phyloP scores from a whole-genome alignment of 495 filamentous ascomycete species.

The Halenospora varia region DNA sequence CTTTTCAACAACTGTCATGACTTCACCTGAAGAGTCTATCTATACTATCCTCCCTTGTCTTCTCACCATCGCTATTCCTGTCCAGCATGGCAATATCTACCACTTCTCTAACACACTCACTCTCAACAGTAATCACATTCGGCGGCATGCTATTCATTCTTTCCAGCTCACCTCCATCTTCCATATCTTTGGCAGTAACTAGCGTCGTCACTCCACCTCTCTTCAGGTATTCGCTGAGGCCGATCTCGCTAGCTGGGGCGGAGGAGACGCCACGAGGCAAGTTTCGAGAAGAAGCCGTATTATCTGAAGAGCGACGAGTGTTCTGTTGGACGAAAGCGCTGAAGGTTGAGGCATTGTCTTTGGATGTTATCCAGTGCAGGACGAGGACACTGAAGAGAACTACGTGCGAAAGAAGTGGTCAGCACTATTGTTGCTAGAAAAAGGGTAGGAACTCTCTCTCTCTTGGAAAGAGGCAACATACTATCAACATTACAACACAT shows the following conservation, averaged over 20 bases:
- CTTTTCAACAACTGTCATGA: too few relatives aligned
- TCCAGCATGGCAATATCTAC: not conserved
- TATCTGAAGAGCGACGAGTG: not conserved
- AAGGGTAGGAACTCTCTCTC: not conserved
- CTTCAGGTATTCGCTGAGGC: not conserved
- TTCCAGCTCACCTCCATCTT: not conserved
- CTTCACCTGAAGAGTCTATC: too few relatives aligned
- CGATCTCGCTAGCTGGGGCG: not conserved
- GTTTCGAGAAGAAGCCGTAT: not conserved
- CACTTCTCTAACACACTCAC: not conserved
- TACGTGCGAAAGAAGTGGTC: constrained; percentile 10
- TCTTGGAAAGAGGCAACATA: constrained; percentile 18
- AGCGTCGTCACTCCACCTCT: constrained; percentile 2
- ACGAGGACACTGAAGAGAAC: constrained; percentile 49
- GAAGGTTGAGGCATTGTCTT: constrained; percentile 32
- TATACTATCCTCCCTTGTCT: too few relatives aligned
- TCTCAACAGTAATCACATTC: constrained; percentile 1
- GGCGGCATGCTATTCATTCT: not conserved
- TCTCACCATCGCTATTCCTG: not conserved
- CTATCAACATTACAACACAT: constrained; percentile 54
- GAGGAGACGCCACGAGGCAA: not conserved
- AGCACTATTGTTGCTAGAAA: not conserved
- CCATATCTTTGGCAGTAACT: not conserved
- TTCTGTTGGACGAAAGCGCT: not conserved
- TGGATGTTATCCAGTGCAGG: constrained; percentile 51